phyloP scores from a whole-genome alignment of 495 filamentous ascomycete genomes.

The Lasiosphaeria ovina region DNA sequence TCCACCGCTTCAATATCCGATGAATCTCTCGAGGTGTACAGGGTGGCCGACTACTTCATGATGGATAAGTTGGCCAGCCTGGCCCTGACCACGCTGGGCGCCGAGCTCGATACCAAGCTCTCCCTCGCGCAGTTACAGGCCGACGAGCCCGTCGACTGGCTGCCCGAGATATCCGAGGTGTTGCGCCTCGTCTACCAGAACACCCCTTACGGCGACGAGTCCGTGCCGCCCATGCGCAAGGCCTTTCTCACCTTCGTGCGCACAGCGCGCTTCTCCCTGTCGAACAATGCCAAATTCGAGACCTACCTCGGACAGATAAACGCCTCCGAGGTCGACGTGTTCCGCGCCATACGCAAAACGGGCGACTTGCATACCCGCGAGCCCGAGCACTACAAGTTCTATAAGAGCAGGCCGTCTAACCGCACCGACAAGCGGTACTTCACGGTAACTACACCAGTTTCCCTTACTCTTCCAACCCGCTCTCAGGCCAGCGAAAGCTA shows the following conservation, averaged over 20 bases:
- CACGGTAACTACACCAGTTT: too few relatives aligned
- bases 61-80: conserved; percentile 19
- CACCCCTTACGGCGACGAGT: background rate
- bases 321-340: conserved; percentile 22
- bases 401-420: conserved; percentile 18
- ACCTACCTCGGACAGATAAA: conserved; percentile 14
- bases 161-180: conserved; percentile 27
- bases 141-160: conserved; percentile 19
- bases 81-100: conserved; percentile 18
- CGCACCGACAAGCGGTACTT: conserved; percentile 18
- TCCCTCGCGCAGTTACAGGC: conserved; percentile 18
- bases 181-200: conserved; percentile 24
- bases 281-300: conserved; percentile 19
- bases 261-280: conserved; percentile 22
- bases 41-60: conserved; percentile 28
- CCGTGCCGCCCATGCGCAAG: conserved; percentile 11
- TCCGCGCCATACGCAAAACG: conserved; percentile 19
- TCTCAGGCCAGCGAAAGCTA: too few relatives aligned
- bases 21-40: conserved; percentile 29
- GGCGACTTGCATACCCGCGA: conserved; percentile 20
- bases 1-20: too few relatives aligned
- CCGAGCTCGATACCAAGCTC: conserved; percentile 23
- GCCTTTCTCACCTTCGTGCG: conserved; percentile 21
- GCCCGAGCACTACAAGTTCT: conserved; percentile 22
- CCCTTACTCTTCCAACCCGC: too few relatives aligned